phyloP scores from a whole-genome alignment of 495 filamentous ascomycete genomes.

The Tuber calosporum region DNA sequence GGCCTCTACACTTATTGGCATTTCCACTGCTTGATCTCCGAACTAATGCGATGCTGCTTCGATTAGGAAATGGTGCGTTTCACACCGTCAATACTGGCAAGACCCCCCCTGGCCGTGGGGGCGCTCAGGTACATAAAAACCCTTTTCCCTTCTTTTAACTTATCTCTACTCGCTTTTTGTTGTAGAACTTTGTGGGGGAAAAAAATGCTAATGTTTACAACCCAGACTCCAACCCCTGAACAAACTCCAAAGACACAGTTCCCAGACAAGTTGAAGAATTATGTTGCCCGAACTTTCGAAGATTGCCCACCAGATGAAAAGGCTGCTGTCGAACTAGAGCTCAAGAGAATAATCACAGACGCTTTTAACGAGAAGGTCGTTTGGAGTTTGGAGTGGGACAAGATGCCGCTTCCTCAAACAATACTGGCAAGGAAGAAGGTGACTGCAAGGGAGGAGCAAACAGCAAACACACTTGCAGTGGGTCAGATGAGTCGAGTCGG shows the following conservation, averaged over 20 bases:
- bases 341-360: slow-evolving; percentile 75
- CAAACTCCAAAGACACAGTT: slow-evolving; percentile 39
- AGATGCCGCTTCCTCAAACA: slow-evolving; percentile 75
- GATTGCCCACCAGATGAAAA: slow-evolving; percentile 35
- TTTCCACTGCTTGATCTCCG: not conserved
- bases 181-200: not conserved
- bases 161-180: not conserved
- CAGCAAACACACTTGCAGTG: slow-evolving; percentile 41
- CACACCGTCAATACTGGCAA: slow-evolving; percentile 33
- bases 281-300: slow-evolving; percentile 42
- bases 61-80: slow-evolving; percentile 27
- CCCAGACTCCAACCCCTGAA: slow-evolving; percentile 20
- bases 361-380: slow-evolving; percentile 65
- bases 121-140: not conserved
- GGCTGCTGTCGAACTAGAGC: slow-evolving; percentile 69
- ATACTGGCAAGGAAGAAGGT: slow-evolving; percentile 69
- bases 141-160: not conserved
- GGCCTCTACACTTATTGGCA: not conserved
- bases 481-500: slow-evolving; percentile 41
- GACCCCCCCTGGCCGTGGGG: slow-evolving; percentile 15
- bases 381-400: slow-evolving; percentile 70
- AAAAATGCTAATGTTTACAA: slow-evolving; percentile 1
- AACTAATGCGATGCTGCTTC: not conserved
- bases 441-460: slow-evolving; percentile 32
- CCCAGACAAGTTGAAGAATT: slow-evolving; percentile 41